Percentiles rank a stretch among this genome's conserved stretches.
phyloP scores from a whole-genome alignment of 371 early-diverging fungal genomes.

The Mucor irregularis region DNA sequence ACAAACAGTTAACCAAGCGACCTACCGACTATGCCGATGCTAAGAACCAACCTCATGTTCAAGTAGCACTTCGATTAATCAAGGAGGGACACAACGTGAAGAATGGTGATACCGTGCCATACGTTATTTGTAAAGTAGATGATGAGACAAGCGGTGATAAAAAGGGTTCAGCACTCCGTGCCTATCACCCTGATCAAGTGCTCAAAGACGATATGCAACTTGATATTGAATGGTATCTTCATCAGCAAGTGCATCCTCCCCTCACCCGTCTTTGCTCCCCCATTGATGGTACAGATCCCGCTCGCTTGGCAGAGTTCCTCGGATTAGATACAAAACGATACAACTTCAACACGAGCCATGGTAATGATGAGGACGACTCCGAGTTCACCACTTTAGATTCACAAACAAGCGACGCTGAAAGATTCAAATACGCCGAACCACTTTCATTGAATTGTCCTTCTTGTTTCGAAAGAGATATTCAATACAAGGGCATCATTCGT shows the following conservation, averaged over 20 bases:
- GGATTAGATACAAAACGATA: constrained; percentile 78
- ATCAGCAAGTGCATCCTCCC: constrained; percentile 96
- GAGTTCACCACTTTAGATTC: constrained; percentile 78
- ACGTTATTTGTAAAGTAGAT: constrained; percentile 86
- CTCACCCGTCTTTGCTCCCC: constrained; percentile 88
- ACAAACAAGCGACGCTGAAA: constrained; percentile 81
- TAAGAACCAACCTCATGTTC: constrained; percentile 94
- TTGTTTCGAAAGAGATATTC: constrained; percentile 53
- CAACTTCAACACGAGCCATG: constrained; percentile 25
- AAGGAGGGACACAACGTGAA: constrained; percentile 70
- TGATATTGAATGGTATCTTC: constrained; percentile 96
- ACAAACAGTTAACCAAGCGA: constrained; percentile 93
- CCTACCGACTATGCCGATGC: constrained; percentile 93
- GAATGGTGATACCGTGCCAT: constrained; percentile 95
- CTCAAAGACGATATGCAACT: constrained; percentile 56
- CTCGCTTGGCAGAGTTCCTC: constrained; percentile 82
- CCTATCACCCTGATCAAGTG: constrained; percentile 93
- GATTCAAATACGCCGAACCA: constrained; percentile 73
- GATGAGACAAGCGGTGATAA: constrained; percentile 38
- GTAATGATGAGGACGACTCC: constrained; percentile 43
- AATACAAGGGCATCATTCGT: constrained; percentile 60
- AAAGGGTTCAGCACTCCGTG: constrained; percentile 71
- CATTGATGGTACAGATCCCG: constrained; percentile 85
- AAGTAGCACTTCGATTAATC: constrained; percentile 91
- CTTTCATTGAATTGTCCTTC: constrained; percentile 63